Conservation (phyloP, 2,329 filamentous ascomycete genomes). For the Sarocladiaceae sp. region DNA sequence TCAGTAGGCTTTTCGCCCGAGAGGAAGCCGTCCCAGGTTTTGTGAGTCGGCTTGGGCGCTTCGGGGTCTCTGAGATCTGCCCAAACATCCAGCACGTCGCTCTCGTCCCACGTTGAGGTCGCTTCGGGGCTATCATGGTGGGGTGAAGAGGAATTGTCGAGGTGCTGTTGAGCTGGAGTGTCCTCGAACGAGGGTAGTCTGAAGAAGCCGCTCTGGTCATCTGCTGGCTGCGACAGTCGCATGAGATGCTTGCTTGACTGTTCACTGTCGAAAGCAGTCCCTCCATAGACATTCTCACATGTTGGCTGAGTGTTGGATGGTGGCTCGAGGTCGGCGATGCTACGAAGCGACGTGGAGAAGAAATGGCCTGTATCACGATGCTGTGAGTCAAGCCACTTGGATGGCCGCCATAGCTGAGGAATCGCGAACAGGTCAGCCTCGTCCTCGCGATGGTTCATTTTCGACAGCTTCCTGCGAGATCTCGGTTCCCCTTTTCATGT, state of each 20-base stretch:
- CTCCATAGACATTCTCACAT: no score
- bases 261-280: background rate
- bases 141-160: slow-evolving; percentile 10
- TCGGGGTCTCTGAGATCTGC: slow-evolving; percentile 28
- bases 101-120: slow-evolving; percentile 9
- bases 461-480: no score
- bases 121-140: slow-evolving; percentile 10
- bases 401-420: slow-evolving; percentile 53
- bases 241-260: background rate
- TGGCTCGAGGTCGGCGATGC: background rate
- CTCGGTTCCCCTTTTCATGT: no score
- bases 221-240: slow-evolving; percentile 16
- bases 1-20: slow-evolving; percentile 22
- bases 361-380: slow-evolving; percentile 26
- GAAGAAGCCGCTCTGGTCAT: slow-evolving; percentile 32
- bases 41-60: slow-evolving; percentile 36
- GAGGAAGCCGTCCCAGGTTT: slow-evolving; percentile 65
- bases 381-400: slow-evolving; percentile 38
- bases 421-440: slow-evolving; percentile 55
- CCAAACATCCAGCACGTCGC: slow-evolving; percentile 35
- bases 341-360: slow-evolving; percentile 27
- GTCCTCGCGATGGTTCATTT: slow-evolving; percentile 18
- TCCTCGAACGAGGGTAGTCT: slow-evolving; percentile 24
- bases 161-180: background rate
- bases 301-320: background rate